Conservation (phyloP, 805 yeast species). For the Wickerhamiella alocasiicola region DNA sequence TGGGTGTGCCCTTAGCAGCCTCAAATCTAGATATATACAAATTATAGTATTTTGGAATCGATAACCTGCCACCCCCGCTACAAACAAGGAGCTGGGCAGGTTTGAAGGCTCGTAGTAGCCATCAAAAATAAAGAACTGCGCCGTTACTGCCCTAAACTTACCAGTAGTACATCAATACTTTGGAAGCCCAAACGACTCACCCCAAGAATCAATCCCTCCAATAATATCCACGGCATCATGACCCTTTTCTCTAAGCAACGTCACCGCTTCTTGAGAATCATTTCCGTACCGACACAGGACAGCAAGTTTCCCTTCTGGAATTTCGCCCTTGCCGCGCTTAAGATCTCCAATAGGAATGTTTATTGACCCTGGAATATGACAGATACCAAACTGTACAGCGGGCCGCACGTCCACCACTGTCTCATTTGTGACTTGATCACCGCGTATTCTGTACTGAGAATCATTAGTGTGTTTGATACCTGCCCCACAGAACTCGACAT, state of each 20-base stretch:
- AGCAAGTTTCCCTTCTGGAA: conserved; percentile 24
- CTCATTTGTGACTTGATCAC: conserved; percentile 19
- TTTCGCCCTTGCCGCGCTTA: conserved; percentile 25
- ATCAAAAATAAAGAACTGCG: no score
- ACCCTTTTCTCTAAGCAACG: conserved; percentile 38
- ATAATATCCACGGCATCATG: conserved; percentile 43
- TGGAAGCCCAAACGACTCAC: neutral
- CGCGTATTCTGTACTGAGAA: neutral
- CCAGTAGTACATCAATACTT: no score
- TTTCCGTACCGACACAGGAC: conserved; percentile 82
- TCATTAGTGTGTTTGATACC: conserved; percentile 32
- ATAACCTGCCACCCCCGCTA: no score
- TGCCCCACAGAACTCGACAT: conserved; percentile 65
- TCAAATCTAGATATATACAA: no score
- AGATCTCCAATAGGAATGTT: conserved; percentile 51
- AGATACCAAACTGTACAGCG: conserved; percentile 56
- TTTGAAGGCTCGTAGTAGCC: no score
- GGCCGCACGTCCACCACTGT: conserved; percentile 72
- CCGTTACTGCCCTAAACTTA: no score
- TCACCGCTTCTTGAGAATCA: conserved; percentile 74
- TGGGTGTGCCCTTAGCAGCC: no score
- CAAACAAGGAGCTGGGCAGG: no score
- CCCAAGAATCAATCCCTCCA: conserved; percentile 50
- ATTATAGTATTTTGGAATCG: no score
- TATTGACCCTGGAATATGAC: conserved; percentile 43